A percentile compares a stretch with the other conserved stretches of the same genome.
These are phyloP conservation scores for Pichia nakasei DNA, from an alignment of 805 yeast genomes.

Conservation along the genomic window DNA sequence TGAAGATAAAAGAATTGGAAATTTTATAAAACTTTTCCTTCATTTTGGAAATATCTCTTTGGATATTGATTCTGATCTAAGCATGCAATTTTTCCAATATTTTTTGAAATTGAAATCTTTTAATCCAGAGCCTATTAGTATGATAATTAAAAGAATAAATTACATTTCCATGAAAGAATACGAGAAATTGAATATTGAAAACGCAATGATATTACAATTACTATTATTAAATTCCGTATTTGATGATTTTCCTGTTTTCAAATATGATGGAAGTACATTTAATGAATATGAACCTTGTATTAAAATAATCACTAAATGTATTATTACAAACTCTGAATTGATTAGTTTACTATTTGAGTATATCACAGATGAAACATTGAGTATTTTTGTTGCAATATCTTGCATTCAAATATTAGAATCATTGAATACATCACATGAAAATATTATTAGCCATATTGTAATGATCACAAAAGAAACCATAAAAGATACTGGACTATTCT, in stretches of 20 bases:
- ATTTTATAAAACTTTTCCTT: slow-evolving; percentile 38
- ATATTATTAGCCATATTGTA: slow-evolving; percentile 16
- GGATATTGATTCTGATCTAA: background rate
- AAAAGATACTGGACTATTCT: slow-evolving; percentile 23
- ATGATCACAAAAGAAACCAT: slow-evolving; percentile 15
- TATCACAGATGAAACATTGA: slow-evolving; percentile 4
- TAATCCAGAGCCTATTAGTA: background rate
- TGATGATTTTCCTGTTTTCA: background rate
- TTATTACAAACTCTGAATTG: background rate
- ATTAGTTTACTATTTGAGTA: background rate
- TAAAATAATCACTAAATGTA: slow-evolving; percentile 5
- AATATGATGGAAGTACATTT: background rate
- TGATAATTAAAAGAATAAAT: background rate
- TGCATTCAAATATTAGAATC: slow-evolving; percentile 17
- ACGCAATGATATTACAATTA: background rate
- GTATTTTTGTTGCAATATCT: slow-evolving; percentile 9
- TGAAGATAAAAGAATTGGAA: slow-evolving; percentile 32
- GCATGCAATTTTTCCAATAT: background rate
- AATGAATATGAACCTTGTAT: background rate
- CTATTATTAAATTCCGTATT: background rate
- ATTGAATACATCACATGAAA: slow-evolving; percentile 16
- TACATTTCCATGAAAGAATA: background rate
- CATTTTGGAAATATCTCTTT: slow-evolving; percentile 26
- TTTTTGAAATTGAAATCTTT: background rate
- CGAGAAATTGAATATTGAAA: background rate